Base-by-base conservation (phyloP, 1,139 yeast species). In the Yamadazyma atmosphaerica region DNA sequence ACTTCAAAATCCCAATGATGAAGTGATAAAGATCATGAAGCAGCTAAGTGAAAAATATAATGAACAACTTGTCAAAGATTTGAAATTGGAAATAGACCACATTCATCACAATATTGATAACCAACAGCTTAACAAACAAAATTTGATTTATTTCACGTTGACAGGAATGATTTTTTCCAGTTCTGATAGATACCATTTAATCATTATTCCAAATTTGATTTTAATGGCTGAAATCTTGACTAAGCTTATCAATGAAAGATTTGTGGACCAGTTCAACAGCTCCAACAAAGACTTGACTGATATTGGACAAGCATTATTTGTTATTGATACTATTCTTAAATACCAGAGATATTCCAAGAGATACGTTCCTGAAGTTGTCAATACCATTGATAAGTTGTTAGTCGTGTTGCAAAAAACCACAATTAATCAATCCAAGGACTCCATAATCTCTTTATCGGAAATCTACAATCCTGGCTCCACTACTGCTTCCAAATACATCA, bases 111-210 rank as follows among this genome's bases (percentile, higher is more conserved):
- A 80, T 45, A 68, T 82, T 25, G 52, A 60, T 14, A 49, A 47
- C 15, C 41, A 46, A 24, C 38, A 41, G n/a, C 59, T 79, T 22
- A 50, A 50, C 42, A 62, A 63, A 37, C 65, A 77, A 19, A 95
- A 89, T 55, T 61, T 89, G 42, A 64, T 86, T 4, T 76, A 83
- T 43, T 86, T 84, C 53, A 72, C 81, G 0, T 55, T 88, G 16
- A 72, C 89, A 44, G 97, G 97, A 8, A 68, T 74, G 40, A 58
- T 90, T 9, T 94, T 86, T 55, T 89, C 98, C 1, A 87, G 97
- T 1, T 92, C 98, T 0, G 99, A 94, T 68, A 94, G 89, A 56
- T 92, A 87, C 61, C 98, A 94, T 68, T 72, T 88, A 46, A 84
- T 92, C 13, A 90, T 83, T 4, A 89, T 97, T 0, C 96, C 98